Percentiles rank a stretch among this genome's conserved stretches.
Conservation (phyloP, 352 stramenopile species). For the Pythium dissotocum region DNA sequence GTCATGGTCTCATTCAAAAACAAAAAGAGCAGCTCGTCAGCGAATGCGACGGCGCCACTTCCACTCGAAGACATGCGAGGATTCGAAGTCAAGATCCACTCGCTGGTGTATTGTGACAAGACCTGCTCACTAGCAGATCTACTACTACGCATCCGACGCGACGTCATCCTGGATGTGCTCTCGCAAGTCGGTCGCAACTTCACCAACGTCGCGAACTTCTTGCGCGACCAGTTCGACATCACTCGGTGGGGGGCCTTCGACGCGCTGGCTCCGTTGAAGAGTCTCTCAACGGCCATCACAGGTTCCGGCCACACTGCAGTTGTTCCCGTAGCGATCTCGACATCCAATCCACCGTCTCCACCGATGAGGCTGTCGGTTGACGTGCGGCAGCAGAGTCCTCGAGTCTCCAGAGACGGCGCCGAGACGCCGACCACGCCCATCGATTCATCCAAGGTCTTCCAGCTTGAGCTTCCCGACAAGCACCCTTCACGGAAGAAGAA, state of each 20-base stretch:
- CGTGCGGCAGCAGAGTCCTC: conserved; percentile 23
- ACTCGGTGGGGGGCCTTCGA: conserved; percentile 71
- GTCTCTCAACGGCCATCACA: conserved; percentile 36
- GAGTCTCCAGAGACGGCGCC: conserved; percentile 14
- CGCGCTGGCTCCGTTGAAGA: conserved; percentile 61
- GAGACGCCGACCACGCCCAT: neutral
- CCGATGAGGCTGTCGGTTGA: conserved; percentile 21
- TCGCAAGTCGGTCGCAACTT: conserved; percentile 87
- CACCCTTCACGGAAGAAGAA: conserved; percentile 50
- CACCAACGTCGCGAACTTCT: conserved; percentile 82
- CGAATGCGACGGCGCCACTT: conserved; percentile 32
- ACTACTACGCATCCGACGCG: conserved; percentile 67
- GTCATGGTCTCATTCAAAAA: conserved; percentile 84
- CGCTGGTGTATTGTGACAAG: conserved; percentile 87
- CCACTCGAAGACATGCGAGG: conserved; percentile 84
- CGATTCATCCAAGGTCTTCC: conserved; percentile 38
- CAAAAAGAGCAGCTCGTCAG: conserved; percentile 45
- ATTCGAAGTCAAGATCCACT: conserved; percentile 84
- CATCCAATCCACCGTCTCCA: conserved; percentile 7
- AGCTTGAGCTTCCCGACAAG: conserved; percentile 46
- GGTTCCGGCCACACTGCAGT: conserved; percentile 24
- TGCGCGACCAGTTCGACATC: conserved; percentile 78
- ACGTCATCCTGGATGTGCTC: conserved; percentile 82
- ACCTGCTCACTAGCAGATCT: conserved; percentile 78
- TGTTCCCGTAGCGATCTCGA: neutral